Evolutionary conservation across 352 stramenopile species (phyloP), one percentile per base, ranked within the genome.

Genomic region (Phytophthora pseudosyringae): DNA sequence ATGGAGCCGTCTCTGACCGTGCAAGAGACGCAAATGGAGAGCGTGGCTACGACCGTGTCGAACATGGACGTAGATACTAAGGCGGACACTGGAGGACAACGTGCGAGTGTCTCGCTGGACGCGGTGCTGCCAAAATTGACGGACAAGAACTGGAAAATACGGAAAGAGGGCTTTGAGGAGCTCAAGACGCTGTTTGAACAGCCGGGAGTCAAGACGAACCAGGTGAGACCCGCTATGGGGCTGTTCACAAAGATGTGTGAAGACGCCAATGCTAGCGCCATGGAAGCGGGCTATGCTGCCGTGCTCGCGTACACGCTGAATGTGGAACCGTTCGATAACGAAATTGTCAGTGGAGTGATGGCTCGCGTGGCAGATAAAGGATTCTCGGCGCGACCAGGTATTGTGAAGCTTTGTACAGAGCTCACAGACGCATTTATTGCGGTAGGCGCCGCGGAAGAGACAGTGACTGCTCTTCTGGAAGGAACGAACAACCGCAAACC

Each of bases 131-230:
- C 72, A 12, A 82, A 91, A 48, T 18, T 94, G 46, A 74, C 70
- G 12, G 86, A 96, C 52, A 95, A 93, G 69, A 93, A 91, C 69
- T 96, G 88, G 88, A 95, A 94, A 73, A 61, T 88, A 13, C 77
- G 88, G 7, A 96, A 95, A 77, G 81, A 91, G 68, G 88, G 72
- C 0, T 95, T 87, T 52, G 88, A 95, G 21, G 58, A 90, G 35
- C 62, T 93, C 44, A 96, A 92, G 48, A 57, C 68, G 10, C 49
- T 81, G 35, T 90, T 87, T 33, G 85, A 93, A 39, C 76, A 74
- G 41, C 54, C 67, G 11, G 77, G 69, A 40, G 67, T 81, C 12
- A 65, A 76, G 18, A 71, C 67, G 5, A 74, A 75, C 18, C 76
- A 86, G 29, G 78, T 89, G 33, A 46, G 65, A 51, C 73, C 76